phyloP scores from a whole-genome alignment of 441 rosid species.

The Gossypium trilobum region DNA sequence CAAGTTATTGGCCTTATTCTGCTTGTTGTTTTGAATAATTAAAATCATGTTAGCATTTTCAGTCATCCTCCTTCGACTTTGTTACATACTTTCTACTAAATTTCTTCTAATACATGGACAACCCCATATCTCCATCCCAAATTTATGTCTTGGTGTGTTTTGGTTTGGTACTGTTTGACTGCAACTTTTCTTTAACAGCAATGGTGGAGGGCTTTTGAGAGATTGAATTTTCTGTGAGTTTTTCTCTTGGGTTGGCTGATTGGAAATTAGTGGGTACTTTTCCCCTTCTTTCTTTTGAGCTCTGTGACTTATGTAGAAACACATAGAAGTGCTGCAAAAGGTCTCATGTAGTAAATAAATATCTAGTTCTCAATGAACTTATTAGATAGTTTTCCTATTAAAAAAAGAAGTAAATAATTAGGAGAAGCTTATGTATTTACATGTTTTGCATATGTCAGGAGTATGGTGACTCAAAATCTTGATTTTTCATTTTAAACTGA shows the following conservation, averaged over 20 bases:
- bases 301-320: not conserved
- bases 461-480: not conserved
- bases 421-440: not conserved
- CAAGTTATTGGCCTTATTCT: slow-evolving; percentile 8
- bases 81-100: not conserved
- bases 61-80: slow-evolving; percentile 7
- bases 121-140: not conserved
- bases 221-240: slow-evolving; percentile 9
- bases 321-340: not conserved
- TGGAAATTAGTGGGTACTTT: slow-evolving; percentile 12
- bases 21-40: not conserved
- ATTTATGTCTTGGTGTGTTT: not conserved
- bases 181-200: slow-evolving; percentile 6
- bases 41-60: not conserved
- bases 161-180: not conserved
- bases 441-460: not conserved
- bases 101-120: not conserved
- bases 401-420: not conserved
- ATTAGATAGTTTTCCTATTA: not conserved
- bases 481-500: slow-evolving; percentile 1
- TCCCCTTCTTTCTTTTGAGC: not conserved
- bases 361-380: not conserved
- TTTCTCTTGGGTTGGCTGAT: slow-evolving; percentile 7
- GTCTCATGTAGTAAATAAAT: not conserved
- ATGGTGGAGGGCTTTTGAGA: slow-evolving; percentile 12